A percentile compares a stretch with the other conserved stretches of the same genome.
These are phyloP conservation scores for Sugiyamaella lignohabitans DNA, from an alignment of 805 yeast genomes.

Conservation along the genomic window DNA sequence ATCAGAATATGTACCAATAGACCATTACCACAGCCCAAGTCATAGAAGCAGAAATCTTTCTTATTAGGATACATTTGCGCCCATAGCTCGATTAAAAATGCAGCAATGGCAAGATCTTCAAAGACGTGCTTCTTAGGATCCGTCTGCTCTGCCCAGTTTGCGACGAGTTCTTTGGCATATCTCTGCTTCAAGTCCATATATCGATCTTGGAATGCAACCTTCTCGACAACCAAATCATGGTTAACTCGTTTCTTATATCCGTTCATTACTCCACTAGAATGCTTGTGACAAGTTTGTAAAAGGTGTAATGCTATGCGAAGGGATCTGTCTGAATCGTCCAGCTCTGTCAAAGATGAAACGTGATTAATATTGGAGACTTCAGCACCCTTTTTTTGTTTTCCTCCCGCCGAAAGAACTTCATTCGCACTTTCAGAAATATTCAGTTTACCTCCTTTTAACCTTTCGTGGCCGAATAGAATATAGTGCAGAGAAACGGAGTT, in stretches of 20 bases:
- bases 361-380: background rate
- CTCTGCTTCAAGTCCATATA: conserved; percentile 76
- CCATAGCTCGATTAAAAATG: conserved; percentile 89
- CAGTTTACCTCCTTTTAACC: too few relatives aligned
- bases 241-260: conserved; percentile 86
- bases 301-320: conserved; percentile 77
- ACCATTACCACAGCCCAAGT: conserved; percentile 95
- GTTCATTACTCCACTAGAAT: conserved; percentile 71
- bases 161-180: conserved; percentile 68
- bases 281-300: conserved; percentile 72
- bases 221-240: conserved; percentile 81
- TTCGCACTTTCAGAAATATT: background rate
- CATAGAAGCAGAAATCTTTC: conserved; percentile 62
- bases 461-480: conserved; percentile 6
- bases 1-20: conserved; percentile 66
- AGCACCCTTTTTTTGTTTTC: background rate
- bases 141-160: conserved; percentile 86
- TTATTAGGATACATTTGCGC: conserved; percentile 38
- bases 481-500: conserved; percentile 63
- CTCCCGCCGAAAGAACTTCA: background rate
- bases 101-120: conserved; percentile 94
- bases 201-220: conserved; percentile 73
- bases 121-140: conserved; percentile 95
- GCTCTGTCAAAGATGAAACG: conserved; percentile 2
- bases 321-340: conserved; percentile 43